These are phyloP conservation scores for Mucor piriformis DNA, from an alignment of 371 early-diverging fungal genomes.

Conservation along the genomic window DNA sequence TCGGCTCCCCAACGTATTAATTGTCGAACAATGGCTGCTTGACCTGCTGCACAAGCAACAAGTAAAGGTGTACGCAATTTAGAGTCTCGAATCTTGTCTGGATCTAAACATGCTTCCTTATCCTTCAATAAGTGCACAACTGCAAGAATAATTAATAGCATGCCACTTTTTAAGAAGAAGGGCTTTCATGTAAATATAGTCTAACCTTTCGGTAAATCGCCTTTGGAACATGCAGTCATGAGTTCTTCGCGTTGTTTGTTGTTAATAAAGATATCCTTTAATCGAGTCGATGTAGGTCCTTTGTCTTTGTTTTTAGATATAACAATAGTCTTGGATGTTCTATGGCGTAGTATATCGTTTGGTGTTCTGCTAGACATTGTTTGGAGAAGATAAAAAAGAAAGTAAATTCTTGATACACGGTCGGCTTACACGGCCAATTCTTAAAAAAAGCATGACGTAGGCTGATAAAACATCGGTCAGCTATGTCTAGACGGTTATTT, in stretches of 20 bases:
- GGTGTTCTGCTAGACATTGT: constrained; percentile 29
- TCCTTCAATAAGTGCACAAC: constrained; percentile 34
- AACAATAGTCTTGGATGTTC: constrained; percentile 23
- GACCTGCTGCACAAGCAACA: constrained; percentile 51
- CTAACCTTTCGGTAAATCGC: constrained; percentile 44
- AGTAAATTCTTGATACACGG: no score
- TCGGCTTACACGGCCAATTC: no score
- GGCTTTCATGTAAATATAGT: no score
- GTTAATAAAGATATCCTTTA: constrained; percentile 39
- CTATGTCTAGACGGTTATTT: no score
- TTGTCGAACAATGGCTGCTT: constrained; percentile 38
- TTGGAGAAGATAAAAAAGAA: neutral
- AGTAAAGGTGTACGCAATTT: constrained; percentile 51
- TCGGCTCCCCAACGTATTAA: constrained; percentile 45
- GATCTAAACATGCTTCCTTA: constrained; percentile 34
- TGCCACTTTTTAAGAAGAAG: neutral
- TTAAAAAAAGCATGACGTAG: no score
- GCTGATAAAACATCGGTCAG: no score
- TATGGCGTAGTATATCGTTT: constrained; percentile 23
- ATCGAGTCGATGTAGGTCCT: constrained; percentile 12
- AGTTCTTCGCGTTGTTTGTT: constrained; percentile 43
- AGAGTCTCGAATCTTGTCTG: constrained; percentile 48
- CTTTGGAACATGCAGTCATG: constrained; percentile 44
- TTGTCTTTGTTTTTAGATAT: constrained; percentile 12
- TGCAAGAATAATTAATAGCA: constrained; percentile 1